Evolutionary conservation across 192 early-diverging fungal species (phyloP).

Genomic region (Coemansia aciculifera): DNA sequence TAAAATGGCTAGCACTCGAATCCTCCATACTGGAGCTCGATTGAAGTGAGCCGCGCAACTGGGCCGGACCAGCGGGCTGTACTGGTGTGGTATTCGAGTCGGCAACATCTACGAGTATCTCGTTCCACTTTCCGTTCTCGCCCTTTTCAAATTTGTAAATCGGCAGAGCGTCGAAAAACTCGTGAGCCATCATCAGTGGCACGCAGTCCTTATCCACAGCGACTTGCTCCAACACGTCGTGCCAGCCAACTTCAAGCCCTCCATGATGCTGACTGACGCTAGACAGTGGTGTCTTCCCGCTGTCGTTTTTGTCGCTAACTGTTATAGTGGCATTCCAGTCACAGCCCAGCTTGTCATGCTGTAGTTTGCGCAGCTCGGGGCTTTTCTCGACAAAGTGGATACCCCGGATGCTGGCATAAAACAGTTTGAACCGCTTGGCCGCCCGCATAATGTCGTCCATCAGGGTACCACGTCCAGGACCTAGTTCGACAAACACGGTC

Average conservation of each 20-base stretch:
- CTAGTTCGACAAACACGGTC: slow-evolving; percentile 73
- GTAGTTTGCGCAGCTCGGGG: slow-evolving; percentile 68
- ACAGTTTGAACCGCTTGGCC: slow-evolving; percentile 66
- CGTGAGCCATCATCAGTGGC: slow-evolving; percentile 84
- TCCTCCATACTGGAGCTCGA: background rate
- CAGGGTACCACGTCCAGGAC: slow-evolving; percentile 93
- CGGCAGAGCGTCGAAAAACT: slow-evolving; percentile 97
- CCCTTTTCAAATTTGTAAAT: slow-evolving; percentile 76
- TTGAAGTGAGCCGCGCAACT: background rate
- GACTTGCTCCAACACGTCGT: slow-evolving; percentile 64
- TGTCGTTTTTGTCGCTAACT: slow-evolving; percentile 11
- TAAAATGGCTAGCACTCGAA: slow-evolving; percentile 66
- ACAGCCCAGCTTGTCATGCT: slow-evolving; percentile 58
- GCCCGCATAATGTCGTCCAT: slow-evolving; percentile 90
- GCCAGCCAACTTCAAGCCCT: slow-evolving; percentile 58
- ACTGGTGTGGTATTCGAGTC: slow-evolving; percentile 46
- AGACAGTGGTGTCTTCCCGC: background rate
- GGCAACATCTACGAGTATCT: slow-evolving; percentile 84
- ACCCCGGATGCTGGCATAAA: slow-evolving; percentile 60
- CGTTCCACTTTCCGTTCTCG: slow-evolving; percentile 76
- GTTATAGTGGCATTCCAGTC: slow-evolving; percentile 1
- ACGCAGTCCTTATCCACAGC: slow-evolving; percentile 52
- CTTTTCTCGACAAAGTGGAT: slow-evolving; percentile 88
- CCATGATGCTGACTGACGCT: background rate
- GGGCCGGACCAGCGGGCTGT: background rate